Base-by-base conservation (phyloP, 768 basidiomycete species). In the Collybia mongolica region DNA sequence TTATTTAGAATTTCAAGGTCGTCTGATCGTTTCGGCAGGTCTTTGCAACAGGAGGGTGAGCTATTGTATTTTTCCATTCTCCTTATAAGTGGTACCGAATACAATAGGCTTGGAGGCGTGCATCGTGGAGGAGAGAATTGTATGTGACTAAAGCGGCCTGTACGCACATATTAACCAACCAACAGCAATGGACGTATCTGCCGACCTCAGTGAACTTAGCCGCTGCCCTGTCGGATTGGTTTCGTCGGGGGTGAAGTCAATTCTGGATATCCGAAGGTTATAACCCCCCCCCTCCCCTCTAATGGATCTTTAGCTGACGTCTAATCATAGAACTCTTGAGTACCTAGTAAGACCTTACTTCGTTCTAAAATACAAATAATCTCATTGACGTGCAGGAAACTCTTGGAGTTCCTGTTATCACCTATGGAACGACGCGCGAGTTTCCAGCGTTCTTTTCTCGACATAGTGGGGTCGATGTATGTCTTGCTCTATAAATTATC, bases 381-480 rank as follows among this genome's bases (percentile, higher is more conserved):
- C 40, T 24, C 22, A 44, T 29, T 40, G 18, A 37, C 26, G 19
- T 48, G 12, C 55, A 96, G 93, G 96, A 98, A 82, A 95, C 95
- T 0, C 81, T 95, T 32, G 96, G 96, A 2, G 93, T 98, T 11
- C 92, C 93, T 2, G 94, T 97, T 1, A 65, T 95, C 3, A 81
- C 91, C 0, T 95, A 90, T 58, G 83, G 84, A 1, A 60, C 79
- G 39, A 83, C 84, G 0, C 73, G 79, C 15, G 90, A 94, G 57
- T 98, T 98, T 58, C 97, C 97, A 2, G 97, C 95, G 0, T 99
- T 99, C 72, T 99, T 93, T 65, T 81, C 83, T 11, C 86, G 88
- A 15, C 74, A 72, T 44, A 94, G 92, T 54, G 96, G 96, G 1
- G 84, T 86, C 63, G 74, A 88, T 73, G 91, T 60, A 48, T 86